Base-by-base conservation (phyloP, 176 grass and related monocot genomes). In the Eleusine indica region DNA sequence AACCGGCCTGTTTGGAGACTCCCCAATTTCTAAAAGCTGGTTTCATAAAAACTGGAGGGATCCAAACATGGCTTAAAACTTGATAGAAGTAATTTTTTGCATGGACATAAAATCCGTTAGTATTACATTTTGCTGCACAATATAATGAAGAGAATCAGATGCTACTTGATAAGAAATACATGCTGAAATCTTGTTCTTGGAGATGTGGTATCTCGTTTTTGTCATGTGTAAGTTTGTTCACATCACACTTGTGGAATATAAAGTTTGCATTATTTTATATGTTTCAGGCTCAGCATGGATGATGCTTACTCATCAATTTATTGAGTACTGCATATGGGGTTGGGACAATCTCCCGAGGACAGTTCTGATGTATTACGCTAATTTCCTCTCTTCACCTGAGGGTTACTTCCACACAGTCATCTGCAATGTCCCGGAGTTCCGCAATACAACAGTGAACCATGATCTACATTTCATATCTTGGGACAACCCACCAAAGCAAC, bases 401-500 rank as follows among this genome's bases (percentile, higher is more conserved):
- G 97, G 97, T 78, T 99, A 99, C 86, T 99, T 99, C 66, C 93
- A 99, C 83, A 99, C 97, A 0, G 93, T 99, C 14, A 99, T 99
- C 71, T 99, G 93, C 89, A 99, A 99, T 72, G 88, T 91, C 4
- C 89, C 82, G 3, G 97, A 99, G 66, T 99, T 99, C 52, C 77
- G 74, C 29, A 99, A 96, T 86, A 94, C 97, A 6, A 96, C 97
- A 11, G 93, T 99, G 3, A 99, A 99, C 80, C 91, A 99, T 64
- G 97, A 96, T 66, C 87, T 99, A 40, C 97, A 99, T 88, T 99
- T 96, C 86, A 99, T 96, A 72, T 94, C 93, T 48, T 99, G 97
- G 97, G 97, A 99, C 66, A 99, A 96, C 78, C 97, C 97, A 43
- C 97, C 97, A 53, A 99, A 99, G 89, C 97, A 99, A 66, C 97